Conservation (phyloP, 768 basidiomycete genomes). For the Rhizopogon roseolus region DNA sequence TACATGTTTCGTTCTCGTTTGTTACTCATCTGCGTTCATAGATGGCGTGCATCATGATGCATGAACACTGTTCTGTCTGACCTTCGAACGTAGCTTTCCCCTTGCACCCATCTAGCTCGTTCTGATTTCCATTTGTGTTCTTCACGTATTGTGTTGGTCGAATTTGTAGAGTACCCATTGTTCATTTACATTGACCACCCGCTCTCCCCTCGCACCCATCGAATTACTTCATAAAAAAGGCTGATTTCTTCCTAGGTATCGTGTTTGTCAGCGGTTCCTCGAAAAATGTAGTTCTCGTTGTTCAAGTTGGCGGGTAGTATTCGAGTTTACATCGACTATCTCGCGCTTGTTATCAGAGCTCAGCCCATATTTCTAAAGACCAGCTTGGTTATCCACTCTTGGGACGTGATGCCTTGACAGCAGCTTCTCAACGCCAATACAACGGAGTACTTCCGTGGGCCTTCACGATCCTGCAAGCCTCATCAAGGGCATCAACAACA, state of each 20-base stretch:
- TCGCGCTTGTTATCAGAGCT: neutral
- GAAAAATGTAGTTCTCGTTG: neutral
- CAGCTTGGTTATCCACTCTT: too few relatives aligned
- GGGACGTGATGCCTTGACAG: neutral
- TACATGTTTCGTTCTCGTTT: neutral
- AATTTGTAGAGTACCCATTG: too few relatives aligned
- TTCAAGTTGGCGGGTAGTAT: neutral
- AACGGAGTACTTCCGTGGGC: constrained; percentile 26
- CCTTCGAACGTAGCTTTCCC: too few relatives aligned
- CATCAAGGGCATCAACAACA: constrained; percentile 45
- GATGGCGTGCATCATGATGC: neutral
- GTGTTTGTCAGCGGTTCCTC: neutral
- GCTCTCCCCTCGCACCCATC: too few relatives aligned
- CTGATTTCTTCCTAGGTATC: neutral
- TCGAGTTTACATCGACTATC: neutral
- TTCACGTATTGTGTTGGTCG: too few relatives aligned
- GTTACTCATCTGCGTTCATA: neutral
- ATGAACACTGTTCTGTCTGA: too few relatives aligned
- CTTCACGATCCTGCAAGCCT: constrained; percentile 39
- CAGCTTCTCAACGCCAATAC: constrained; percentile 31
- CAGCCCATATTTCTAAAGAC: too few relatives aligned
- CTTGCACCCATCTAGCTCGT: too few relatives aligned
- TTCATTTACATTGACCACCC: too few relatives aligned
- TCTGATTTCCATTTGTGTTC: too few relatives aligned
- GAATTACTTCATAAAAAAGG: too few relatives aligned